Evolutionary conservation across 345 rosid species (phyloP).

Genomic region (Euphorbia pulcherrima): DNA sequence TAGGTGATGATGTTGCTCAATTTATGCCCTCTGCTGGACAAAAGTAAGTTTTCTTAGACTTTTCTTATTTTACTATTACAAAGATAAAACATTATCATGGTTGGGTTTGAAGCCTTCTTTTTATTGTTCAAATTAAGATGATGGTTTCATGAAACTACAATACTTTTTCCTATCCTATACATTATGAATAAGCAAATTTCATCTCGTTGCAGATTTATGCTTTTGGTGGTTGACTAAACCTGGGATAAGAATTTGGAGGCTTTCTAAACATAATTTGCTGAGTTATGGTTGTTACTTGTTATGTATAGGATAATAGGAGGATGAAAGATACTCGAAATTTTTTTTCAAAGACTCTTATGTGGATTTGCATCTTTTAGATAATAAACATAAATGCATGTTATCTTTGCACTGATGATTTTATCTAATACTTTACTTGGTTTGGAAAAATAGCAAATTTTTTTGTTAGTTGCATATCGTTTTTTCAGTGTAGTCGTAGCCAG

Average conservation of each 20-base stretch:
- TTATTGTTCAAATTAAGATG: background rate
- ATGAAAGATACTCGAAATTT: background rate
- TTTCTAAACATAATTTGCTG: background rate
- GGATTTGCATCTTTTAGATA: background rate
- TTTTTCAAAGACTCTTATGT: background rate
- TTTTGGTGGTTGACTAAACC: background rate
- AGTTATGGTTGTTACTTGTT: background rate
- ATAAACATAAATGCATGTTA: background rate
- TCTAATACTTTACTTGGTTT: background rate
- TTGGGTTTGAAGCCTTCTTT: background rate
- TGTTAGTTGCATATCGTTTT: no score
- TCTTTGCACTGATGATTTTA: background rate
- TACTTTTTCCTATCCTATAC: background rate
- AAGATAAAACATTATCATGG: background rate
- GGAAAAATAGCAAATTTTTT: no score
- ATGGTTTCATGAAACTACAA: background rate
- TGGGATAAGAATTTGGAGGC: background rate
- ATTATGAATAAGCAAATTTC: background rate
- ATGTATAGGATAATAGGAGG: background rate
- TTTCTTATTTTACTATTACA: background rate
- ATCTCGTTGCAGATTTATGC: background rate
- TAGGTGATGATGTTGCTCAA: constrained; percentile 51
- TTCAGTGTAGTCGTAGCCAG: background rate
- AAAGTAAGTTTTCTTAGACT: constrained; percentile 41
- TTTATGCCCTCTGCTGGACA: constrained; percentile 62